Evolutionary conservation across 139 green algal genomes (phyloP).

Genomic region (Axilococcus clingmanii): DNA sequence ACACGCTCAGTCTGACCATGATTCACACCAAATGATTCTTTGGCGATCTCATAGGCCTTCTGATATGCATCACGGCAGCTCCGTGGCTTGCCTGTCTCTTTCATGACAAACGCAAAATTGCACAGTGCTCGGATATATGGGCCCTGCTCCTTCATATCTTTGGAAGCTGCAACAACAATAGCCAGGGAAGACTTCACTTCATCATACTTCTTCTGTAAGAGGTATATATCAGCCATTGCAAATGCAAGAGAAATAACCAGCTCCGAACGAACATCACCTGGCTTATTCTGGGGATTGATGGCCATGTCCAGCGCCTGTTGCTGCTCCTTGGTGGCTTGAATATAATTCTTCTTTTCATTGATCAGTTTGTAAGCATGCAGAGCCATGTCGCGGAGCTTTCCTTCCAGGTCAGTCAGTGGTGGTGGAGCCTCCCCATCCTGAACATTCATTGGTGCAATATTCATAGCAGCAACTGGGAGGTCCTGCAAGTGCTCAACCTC

Average conservation of each 20-base stretch:
- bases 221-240: slow-evolving; percentile 22
- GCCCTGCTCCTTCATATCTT: slow-evolving; percentile 8
- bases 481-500: background rate
- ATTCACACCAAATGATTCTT: slow-evolving; percentile 6
- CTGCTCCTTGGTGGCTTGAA: slow-evolving; percentile 21
- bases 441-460: background rate
- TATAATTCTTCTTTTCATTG: slow-evolving; percentile 27
- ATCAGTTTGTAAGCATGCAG: slow-evolving; percentile 30
- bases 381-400: slow-evolving; percentile 17
- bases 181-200: slow-evolving; percentile 23
- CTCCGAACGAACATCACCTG: slow-evolving; percentile 14
- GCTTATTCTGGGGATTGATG: slow-evolving; percentile 7
- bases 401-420: slow-evolving; percentile 9
- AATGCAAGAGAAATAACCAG: slow-evolving; percentile 24
- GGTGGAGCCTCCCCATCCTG: background rate
- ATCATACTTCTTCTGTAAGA: slow-evolving; percentile 17
- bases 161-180: slow-evolving; percentile 12
- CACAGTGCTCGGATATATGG: background rate
- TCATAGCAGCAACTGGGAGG: slow-evolving; percentile 8
- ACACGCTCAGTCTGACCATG: slow-evolving; percentile 21
- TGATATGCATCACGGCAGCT: slow-evolving; percentile 6
- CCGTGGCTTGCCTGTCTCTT: slow-evolving; percentile 4
- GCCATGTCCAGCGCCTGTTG: slow-evolving; percentile 14
- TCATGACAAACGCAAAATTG: slow-evolving; percentile 22
- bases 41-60: slow-evolving; percentile 11